phyloP scores from a whole-genome alignment of 495 filamentous ascomycete species.

The Aspergillus sclerotiicarbonarius region DNA sequence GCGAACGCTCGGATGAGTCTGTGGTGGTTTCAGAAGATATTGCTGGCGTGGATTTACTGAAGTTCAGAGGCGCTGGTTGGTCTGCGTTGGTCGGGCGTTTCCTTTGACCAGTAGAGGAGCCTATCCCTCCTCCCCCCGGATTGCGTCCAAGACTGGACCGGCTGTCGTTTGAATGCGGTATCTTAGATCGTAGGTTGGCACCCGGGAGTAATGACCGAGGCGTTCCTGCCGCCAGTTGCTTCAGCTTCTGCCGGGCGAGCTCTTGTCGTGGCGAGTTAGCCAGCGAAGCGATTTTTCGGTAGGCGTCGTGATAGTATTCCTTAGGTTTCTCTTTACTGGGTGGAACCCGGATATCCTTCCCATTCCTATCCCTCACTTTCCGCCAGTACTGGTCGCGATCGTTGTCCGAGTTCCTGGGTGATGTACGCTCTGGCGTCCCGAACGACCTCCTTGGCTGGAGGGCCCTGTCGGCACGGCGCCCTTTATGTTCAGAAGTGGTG shows the following conservation, averaged over 20 bases:
- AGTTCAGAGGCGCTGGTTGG: conserved; percentile 23
- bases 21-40: conserved; percentile 21
- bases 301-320: conserved; percentile 19
- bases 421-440: conserved; percentile 15
- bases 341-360: conserved; percentile 28
- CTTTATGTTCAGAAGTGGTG: conserved; percentile 1
- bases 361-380: conserved; percentile 30
- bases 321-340: conserved; percentile 27
- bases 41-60: conserved; percentile 17
- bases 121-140: conserved; percentile 5
- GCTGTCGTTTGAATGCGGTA: conserved; percentile 27
- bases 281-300: conserved; percentile 23
- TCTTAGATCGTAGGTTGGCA: conserved; percentile 28
- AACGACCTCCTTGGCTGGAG: conserved; percentile 11
- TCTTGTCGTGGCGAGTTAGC: conserved; percentile 21
- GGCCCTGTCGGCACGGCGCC: neutral
- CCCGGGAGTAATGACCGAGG: conserved; percentile 19
- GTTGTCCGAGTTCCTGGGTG: conserved; percentile 20
- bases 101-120: conserved; percentile 16
- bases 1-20: conserved; percentile 31
- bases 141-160: conserved; percentile 8
- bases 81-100: conserved; percentile 28
- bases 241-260: conserved; percentile 17
- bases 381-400: conserved; percentile 33
- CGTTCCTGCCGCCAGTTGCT: conserved; percentile 6